These are phyloP conservation scores for Emmonsiellopsis sp. DNA, from an alignment of 2,329 filamentous ascomycete species.

Conservation along the genomic window DNA sequence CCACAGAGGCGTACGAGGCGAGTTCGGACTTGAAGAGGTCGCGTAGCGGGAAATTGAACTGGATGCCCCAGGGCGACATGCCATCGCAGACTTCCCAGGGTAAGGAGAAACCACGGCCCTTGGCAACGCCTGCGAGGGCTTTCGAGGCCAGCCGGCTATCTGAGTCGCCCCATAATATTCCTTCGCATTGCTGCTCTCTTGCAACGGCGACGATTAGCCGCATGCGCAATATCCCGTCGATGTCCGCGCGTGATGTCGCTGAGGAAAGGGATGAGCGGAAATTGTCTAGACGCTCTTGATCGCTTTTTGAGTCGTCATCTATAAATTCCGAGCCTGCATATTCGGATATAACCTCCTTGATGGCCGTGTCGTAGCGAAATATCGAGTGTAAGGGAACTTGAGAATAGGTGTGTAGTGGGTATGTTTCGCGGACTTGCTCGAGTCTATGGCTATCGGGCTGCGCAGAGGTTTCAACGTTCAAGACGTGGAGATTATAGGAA, in stretches of 20 bases:
- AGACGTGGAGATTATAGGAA: slow-evolving; percentile 52
- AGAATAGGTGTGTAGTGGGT: slow-evolving; percentile 57
- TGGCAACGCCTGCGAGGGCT: slow-evolving; percentile 78
- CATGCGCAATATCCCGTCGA: slow-evolving; percentile 60
- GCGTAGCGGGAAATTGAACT: slow-evolving; percentile 70
- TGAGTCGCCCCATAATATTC: slow-evolving; percentile 72
- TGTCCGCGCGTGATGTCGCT: slow-evolving; percentile 65
- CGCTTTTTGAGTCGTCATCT: slow-evolving; percentile 20
- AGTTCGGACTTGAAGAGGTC: slow-evolving; percentile 81
- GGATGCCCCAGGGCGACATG: slow-evolving; percentile 44
- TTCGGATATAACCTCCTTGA: slow-evolving; percentile 23
- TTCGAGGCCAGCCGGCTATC: slow-evolving; percentile 82
- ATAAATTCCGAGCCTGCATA: slow-evolving; percentile 19
- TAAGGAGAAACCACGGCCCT: slow-evolving; percentile 75
- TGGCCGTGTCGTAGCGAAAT: slow-evolving; percentile 35
- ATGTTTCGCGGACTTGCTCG: slow-evolving; percentile 45
- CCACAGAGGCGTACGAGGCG: slow-evolving; percentile 51
- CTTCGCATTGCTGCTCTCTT: slow-evolving; percentile 50
- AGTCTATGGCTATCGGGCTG: slow-evolving; percentile 23
- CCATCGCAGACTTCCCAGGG: slow-evolving; percentile 79
- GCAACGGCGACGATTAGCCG: slow-evolving; percentile 62
- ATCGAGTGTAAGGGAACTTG: slow-evolving; percentile 55
- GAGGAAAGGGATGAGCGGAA: slow-evolving; percentile 57
- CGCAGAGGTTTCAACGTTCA: slow-evolving; percentile 26
- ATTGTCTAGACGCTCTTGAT: slow-evolving; percentile 41